Conservation (phyloP, 441 rosid genomes). For the Populus hybrid region DNA sequence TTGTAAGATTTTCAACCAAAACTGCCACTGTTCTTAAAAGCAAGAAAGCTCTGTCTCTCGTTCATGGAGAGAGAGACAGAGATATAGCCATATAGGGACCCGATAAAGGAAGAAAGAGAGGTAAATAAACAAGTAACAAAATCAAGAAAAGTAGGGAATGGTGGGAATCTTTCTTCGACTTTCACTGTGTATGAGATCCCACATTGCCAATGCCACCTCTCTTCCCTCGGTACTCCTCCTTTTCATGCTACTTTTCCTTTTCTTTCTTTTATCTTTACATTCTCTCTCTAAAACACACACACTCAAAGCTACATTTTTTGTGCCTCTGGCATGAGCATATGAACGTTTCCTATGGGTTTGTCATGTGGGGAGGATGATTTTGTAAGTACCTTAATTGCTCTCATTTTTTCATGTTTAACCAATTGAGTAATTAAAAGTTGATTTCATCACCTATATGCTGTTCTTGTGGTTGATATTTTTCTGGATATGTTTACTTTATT, state of each 20-base stretch:
- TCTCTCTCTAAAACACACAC: slow-evolving; percentile 4
- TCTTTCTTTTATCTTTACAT: slow-evolving; percentile 3
- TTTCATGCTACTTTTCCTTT: slow-evolving; percentile 40
- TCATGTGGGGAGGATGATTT: slow-evolving; percentile 28
- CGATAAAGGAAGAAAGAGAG: slow-evolving; percentile 29
- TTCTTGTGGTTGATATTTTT: neutral
- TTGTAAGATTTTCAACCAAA: slow-evolving; percentile 55
- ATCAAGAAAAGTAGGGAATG: slow-evolving; percentile 10
- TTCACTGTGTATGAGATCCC: slow-evolving; percentile 42
- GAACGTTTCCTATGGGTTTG: slow-evolving; percentile 40
- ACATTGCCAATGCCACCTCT: slow-evolving; percentile 24
- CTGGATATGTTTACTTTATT: neutral
- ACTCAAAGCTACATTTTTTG: slow-evolving; percentile 33
- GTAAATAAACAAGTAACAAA: slow-evolving; percentile 13
- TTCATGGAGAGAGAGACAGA: slow-evolving; percentile 5
- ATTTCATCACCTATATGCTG: neutral
- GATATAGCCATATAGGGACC: slow-evolving; percentile 11
- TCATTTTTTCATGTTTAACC: neutral
- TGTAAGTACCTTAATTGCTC: slow-evolving; percentile 21
- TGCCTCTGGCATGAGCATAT: slow-evolving; percentile 28
- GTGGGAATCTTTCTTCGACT: slow-evolving; percentile 46
- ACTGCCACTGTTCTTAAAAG: slow-evolving; percentile 45
- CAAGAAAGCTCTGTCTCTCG: slow-evolving; percentile 34
- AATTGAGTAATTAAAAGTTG: neutral
- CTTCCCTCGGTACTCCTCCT: slow-evolving; percentile 33